phyloP scores from a whole-genome alignment of 352 stramenopile genomes.

The Saprolegnia parasitica region DNA sequence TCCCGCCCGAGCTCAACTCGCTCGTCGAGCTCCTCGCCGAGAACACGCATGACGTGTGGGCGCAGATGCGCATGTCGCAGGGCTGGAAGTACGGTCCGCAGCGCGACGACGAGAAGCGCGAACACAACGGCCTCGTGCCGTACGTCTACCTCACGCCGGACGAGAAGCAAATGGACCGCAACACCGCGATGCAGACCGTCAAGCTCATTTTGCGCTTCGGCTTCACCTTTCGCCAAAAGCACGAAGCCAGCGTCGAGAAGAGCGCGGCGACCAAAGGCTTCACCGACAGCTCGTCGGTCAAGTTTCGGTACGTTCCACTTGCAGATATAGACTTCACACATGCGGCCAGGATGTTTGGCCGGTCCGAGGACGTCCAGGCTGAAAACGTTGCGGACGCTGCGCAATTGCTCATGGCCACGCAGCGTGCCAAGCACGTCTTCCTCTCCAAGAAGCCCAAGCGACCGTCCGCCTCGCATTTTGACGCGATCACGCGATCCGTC shows the following conservation, averaged over 20 bases:
- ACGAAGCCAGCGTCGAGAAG: conserved; percentile 37
- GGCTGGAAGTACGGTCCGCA: conserved; percentile 69
- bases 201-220: conserved; percentile 72
- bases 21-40: conserved; percentile 71
- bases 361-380: conserved; percentile 56
- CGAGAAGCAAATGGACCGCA: conserved; percentile 80
- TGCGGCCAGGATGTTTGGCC: conserved; percentile 43
- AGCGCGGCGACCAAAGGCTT: conserved; percentile 44
- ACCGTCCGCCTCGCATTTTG: background rate
- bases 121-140: conserved; percentile 70
- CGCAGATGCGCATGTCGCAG: conserved; percentile 73
- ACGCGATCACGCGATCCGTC: background rate
- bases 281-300: conserved; percentile 1
- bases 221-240: conserved; percentile 60
- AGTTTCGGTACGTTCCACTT: background rate
- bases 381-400: conserved; percentile 55
- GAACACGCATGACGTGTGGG: conserved; percentile 81
- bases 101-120: conserved; percentile 57
- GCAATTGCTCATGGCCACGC: conserved; percentile 39
- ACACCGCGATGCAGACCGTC: conserved; percentile 77
- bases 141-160: conserved; percentile 76
- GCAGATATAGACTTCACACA: background rate
- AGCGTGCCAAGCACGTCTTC: conserved; percentile 59
- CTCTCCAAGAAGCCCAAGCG: conserved; percentile 4
- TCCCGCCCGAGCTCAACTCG: conserved; percentile 51